Evolutionary conservation across 352 stramenopile genomes (phyloP).

Genomic region (Pythium coloratum): DNA sequence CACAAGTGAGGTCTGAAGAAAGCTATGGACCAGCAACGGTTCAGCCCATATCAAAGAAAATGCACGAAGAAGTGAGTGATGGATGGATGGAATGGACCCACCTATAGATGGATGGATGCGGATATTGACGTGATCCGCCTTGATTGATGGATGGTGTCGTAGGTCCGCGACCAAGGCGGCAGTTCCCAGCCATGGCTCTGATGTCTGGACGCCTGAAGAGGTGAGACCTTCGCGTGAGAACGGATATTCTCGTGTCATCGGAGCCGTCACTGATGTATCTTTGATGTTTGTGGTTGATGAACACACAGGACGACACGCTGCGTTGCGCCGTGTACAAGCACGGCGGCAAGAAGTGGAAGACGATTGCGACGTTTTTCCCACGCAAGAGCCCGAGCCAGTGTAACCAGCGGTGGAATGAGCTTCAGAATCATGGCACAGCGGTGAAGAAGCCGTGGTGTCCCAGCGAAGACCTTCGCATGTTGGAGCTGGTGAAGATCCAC

Average conservation of each 20-base stretch:
- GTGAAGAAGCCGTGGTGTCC: slow-evolving; percentile 69
- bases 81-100: slow-evolving; percentile 8
- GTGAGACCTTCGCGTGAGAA: slow-evolving; percentile 20
- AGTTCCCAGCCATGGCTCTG: background rate
- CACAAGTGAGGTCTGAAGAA: background rate
- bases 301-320: slow-evolving; percentile 60
- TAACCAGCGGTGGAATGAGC: slow-evolving; percentile 66
- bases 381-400: slow-evolving; percentile 50
- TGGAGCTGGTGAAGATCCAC: slow-evolving; percentile 54
- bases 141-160: slow-evolving; percentile 7
- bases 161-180: background rate
- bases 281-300: background rate
- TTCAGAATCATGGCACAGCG: slow-evolving; percentile 59
- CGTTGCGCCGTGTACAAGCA: slow-evolving; percentile 67
- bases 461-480: slow-evolving; percentile 66
- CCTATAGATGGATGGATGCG: slow-evolving; percentile 11
- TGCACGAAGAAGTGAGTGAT: slow-evolving; percentile 32
- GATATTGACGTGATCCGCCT: slow-evolving; percentile 2
- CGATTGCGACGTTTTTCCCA: slow-evolving; percentile 53
- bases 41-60: slow-evolving; percentile 33
- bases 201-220: slow-evolving; percentile 46
- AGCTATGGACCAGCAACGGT: slow-evolving; percentile 30
- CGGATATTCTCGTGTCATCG: too few relatives aligned
- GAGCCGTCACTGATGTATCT: background rate
- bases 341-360: slow-evolving; percentile 83